Conservation (phyloP, 768 basidiomycete genomes). For the Pisolithus sp. region DNA sequence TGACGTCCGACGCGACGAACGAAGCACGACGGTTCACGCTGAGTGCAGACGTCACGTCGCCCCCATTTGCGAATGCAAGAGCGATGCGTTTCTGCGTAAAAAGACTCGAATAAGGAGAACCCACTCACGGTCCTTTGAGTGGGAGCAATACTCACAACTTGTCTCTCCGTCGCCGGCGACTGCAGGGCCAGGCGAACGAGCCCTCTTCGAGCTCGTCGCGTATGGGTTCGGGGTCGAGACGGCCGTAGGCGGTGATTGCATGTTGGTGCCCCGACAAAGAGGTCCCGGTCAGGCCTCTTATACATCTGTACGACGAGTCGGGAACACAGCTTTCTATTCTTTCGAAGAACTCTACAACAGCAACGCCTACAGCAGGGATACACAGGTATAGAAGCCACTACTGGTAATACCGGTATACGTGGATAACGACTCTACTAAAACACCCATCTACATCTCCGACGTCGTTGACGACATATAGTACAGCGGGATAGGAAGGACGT, state of each 20-base stretch:
- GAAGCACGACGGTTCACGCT: constrained; percentile 26
- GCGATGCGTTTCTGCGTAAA: constrained; percentile 51
- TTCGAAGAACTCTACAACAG: not conserved
- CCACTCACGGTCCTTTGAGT: not conserved
- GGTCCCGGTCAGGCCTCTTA: no score
- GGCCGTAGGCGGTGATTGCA: constrained; percentile 32
- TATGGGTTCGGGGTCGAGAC: not conserved
- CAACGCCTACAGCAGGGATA: no score
- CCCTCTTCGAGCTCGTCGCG: constrained; percentile 35
- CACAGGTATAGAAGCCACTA: no score
- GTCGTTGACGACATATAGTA: no score
- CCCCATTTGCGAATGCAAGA: constrained; percentile 30
- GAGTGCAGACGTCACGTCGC: not conserved
- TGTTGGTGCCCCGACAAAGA: constrained; percentile 42
- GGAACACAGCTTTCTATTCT: not conserved
- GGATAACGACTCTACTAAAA: no score
- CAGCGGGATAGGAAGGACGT: no score
- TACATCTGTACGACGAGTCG: no score
- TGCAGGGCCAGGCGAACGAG: constrained; percentile 47
- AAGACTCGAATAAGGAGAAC: not conserved
- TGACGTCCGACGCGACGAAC: constrained; percentile 16
- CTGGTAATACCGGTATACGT: no score
- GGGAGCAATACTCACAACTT: constrained; percentile 37
- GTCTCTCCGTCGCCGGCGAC: constrained; percentile 45
- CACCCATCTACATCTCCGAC: no score